A percentile compares a stretch with the other conserved stretches of the same genome.
These are phyloP conservation scores for Leccinum subrobustum DNA, from an alignment of 1,284 basidiomycete species.

Conservation along the genomic window DNA sequence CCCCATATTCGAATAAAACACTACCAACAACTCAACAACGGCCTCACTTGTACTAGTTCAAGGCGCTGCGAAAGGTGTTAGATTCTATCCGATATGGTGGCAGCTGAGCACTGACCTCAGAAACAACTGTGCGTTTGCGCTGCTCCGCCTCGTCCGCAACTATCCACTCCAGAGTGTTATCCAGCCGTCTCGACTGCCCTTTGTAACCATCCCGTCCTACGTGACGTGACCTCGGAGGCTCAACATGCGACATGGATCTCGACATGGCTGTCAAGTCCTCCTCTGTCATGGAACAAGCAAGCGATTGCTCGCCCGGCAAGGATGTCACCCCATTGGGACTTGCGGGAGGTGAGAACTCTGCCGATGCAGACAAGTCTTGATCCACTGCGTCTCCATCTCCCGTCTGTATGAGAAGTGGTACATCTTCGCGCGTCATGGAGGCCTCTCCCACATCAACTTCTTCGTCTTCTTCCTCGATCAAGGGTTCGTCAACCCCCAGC, in stretches of 20 bases:
- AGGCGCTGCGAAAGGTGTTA: conserved; percentile 50
- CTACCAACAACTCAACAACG: conserved; percentile 72
- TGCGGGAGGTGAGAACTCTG: conserved; percentile 45
- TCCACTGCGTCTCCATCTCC: conserved; percentile 24
- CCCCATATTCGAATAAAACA: too few species aligned
- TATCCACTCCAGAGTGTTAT: conserved; percentile 66
- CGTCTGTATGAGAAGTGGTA: conserved; percentile 26
- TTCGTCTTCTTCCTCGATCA: conserved; percentile 48
- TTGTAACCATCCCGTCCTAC: conserved; percentile 45
- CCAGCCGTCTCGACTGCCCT: conserved; percentile 28
- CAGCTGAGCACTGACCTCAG: conserved; percentile 56
- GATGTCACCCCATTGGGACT: conserved; percentile 48
- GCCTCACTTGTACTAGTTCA: conserved; percentile 65
- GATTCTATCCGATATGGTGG: neutral
- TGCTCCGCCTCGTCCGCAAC: conserved; percentile 45
- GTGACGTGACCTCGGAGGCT: conserved; percentile 39
- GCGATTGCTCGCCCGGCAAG: conserved; percentile 50
- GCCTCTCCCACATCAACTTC: conserved; percentile 54
- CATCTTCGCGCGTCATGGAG: conserved; percentile 29
- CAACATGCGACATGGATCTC: conserved; percentile 67
- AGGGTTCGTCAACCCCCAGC: conserved; percentile 57
- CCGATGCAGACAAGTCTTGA: conserved; percentile 37
- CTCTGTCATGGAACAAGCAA: conserved; percentile 58
- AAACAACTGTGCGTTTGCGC: conserved; percentile 59
- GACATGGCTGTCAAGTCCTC: conserved; percentile 73